These are phyloP conservation scores for Lipomyces chichibuensis DNA, from an alignment of 805 yeast genomes.

Conservation along the genomic window DNA sequence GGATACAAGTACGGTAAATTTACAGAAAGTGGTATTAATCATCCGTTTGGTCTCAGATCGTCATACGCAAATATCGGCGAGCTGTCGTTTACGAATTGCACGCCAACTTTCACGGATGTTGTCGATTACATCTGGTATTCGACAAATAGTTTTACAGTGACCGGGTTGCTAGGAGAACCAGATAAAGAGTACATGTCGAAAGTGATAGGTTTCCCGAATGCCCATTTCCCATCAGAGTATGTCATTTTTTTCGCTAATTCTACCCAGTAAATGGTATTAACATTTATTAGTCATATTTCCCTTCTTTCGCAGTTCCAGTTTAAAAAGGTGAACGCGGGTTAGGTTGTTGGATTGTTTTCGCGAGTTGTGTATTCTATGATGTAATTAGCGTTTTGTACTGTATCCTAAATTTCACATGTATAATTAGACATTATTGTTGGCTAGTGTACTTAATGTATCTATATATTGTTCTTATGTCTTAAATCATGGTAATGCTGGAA, in stretches of 20 bases:
- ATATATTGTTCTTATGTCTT: not conserved
- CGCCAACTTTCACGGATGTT: constrained; percentile 90
- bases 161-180: constrained; percentile 81
- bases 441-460: not conserved
- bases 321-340: constrained; percentile 12
- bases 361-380: not conserved
- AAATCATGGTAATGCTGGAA: not conserved
- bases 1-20: constrained; percentile 90
- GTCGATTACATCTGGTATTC: constrained; percentile 97
- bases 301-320: constrained; percentile 33
- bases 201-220: constrained; percentile 90
- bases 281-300: constrained; percentile 26
- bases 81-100: constrained; percentile 89
- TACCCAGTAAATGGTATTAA: not conserved
- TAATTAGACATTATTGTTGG: not conserved
- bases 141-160: constrained; percentile 74
- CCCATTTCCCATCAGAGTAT: constrained; percentile 66
- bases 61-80: constrained; percentile 85
- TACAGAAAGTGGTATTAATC: constrained; percentile 86
- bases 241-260: not conserved
- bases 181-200: constrained; percentile 76
- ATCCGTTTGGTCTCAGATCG: constrained; percentile 77
- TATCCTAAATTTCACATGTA: not conserved
- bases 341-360: not conserved
- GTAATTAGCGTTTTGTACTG: constrained; percentile 2